Conservation (phyloP, 2,329 filamentous ascomycete species). For the Pseudogymnoascus sp. region DNA sequence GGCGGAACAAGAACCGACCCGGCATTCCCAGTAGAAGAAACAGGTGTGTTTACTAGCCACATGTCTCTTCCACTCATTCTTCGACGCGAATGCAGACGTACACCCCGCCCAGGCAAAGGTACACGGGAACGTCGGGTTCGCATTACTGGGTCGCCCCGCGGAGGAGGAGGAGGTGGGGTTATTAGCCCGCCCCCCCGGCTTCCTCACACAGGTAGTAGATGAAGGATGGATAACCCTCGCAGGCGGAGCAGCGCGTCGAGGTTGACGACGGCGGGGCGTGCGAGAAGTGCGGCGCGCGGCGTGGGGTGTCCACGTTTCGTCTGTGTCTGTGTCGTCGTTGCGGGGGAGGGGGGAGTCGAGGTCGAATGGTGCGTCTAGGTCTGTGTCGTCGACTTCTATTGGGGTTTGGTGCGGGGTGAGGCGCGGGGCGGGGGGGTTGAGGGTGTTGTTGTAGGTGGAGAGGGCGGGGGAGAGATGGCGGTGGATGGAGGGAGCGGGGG, state of each 20-base stretch:
- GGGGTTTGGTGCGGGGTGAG: neutral
- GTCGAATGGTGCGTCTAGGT: neutral
- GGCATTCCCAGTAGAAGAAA: constrained; percentile 65
- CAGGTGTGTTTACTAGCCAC: constrained; percentile 71
- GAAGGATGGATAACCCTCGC: too few relatives aligned
- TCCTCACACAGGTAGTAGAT: too few relatives aligned
- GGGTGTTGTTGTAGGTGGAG: neutral
- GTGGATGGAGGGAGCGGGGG: neutral
- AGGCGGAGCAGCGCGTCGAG: too few relatives aligned
- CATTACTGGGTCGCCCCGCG: neutral
- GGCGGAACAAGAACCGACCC: constrained; percentile 24
- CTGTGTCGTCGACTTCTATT: neutral
- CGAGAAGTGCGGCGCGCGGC: constrained; percentile 9
- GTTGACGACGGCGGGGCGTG: neutral
- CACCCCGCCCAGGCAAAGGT: constrained; percentile 75
- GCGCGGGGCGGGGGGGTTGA: neutral
- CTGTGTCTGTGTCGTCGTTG: neutral
- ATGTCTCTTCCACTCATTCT: constrained; percentile 96
- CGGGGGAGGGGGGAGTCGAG: neutral
- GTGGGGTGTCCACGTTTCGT: constrained; percentile 16
- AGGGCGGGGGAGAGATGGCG: neutral
- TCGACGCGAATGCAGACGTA: constrained; percentile 59
- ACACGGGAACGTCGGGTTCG: constrained; percentile 38
- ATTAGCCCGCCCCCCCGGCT: too few relatives aligned
- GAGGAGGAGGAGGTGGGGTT: constrained; percentile 12